Base-by-base conservation (phyloP, 148 eudicot genomes). In the Persicaria maculosa region DNA sequence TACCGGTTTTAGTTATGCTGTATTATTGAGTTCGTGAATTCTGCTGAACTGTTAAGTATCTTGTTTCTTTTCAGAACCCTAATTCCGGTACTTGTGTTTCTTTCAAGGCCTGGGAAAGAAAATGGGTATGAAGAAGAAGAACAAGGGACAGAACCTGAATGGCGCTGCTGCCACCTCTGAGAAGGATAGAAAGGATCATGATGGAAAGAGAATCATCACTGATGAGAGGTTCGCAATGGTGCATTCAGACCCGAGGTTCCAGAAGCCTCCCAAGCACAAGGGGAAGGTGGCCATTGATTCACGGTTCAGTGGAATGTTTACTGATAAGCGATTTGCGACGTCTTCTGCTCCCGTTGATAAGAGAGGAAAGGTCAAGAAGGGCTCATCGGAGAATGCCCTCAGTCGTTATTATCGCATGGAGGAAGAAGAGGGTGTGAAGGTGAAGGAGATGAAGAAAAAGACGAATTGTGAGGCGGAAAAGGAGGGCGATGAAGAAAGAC, bases 211-310 rank as follows among this genome's bases (percentile, higher is more conserved):
- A 20, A 20, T 77, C 22, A 88, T 88, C 7, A 83, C 84, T 0
- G 98, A 93, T 74, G 72, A 88, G 4, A 86, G 98, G 17, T 94
- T 94, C 64, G 82, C 89, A 0, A 85, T 81, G 9, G 79, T 87
- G 5, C 93, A 88, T 48, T 50, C 83, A 20, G 98, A 94, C 78
- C 98, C 98, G 7, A 86, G 92, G 81, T 94, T 92, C 80, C 86
- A 83, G 78, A 85, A 81, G 43, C 78, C 83, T 70, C 88, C 97
- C 6, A 87, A 77, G 86, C 75, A 74, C 78, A 85, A 85, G 20
- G 46, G 87, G 2, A 92, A 92, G 80, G 89, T 94, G 4, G 47
- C 74, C 0, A 78, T 94, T 25, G 98, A 92, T 74, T 84, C 89
- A 61, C 89, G 98, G 22, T 94, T 94, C 81, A 54, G 67, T 54